A percentile compares a stretch with the other conserved stretches of the same genome.
Conservation (phyloP, 2,329 filamentous ascomycete genomes). For the Aspergillus sp. region DNA sequence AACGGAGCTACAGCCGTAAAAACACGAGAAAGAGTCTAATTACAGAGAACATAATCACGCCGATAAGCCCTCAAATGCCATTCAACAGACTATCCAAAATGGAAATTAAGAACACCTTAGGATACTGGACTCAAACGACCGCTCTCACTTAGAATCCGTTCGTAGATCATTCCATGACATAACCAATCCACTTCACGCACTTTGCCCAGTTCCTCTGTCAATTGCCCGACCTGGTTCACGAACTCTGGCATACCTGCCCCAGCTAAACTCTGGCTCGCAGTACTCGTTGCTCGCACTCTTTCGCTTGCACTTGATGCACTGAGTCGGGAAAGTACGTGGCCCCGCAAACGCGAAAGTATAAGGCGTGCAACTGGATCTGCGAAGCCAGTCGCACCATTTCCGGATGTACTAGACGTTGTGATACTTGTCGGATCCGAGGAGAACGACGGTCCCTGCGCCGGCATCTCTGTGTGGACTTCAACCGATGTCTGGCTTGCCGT, state of each 20-base stretch:
- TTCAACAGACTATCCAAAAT: background rate
- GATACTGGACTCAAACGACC: slow-evolving; percentile 8
- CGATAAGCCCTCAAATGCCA: slow-evolving; percentile 3
- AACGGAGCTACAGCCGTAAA: background rate
- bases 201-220: slow-evolving; percentile 59
- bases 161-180: slow-evolving; percentile 59
- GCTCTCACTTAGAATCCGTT: slow-evolving; percentile 45
- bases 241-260: slow-evolving; percentile 63
- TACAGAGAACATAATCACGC: background rate
- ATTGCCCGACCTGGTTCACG: slow-evolving; percentile 56
- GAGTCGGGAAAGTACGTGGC: slow-evolving; percentile 55
- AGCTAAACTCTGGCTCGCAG: slow-evolving; percentile 60
- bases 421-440: slow-evolving; percentile 33
- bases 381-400: slow-evolving; percentile 42
- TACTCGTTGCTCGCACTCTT: slow-evolving; percentile 56
- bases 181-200: slow-evolving; percentile 61
- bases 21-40: background rate
- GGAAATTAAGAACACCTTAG: slow-evolving; percentile 12
- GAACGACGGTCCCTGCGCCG: slow-evolving; percentile 56
- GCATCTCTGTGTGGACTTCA: slow-evolving; percentile 47
- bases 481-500: slow-evolving; percentile 24
- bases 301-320: slow-evolving; percentile 62
- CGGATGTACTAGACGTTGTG: slow-evolving; percentile 9
- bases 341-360: slow-evolving; percentile 58
- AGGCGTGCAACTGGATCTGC: slow-evolving; percentile 62